Percentiles rank a stretch among this genome's conserved stretches.
These are phyloP conservation scores for Cryptococcus sp. DNA, from an alignment of 1,284 basidiomycete genomes.

Conservation along the genomic window DNA sequence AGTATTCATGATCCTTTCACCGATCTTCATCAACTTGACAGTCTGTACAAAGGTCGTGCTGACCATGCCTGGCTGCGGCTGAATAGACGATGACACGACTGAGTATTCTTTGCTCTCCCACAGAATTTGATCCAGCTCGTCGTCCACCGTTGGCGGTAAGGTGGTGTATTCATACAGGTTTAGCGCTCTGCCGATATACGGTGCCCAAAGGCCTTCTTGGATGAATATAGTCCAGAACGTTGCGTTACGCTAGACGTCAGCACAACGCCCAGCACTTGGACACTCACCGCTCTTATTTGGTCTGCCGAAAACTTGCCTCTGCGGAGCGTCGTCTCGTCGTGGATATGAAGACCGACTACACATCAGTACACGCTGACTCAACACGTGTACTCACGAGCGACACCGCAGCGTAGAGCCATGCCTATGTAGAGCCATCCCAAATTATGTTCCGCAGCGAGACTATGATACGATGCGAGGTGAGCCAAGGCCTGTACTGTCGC, in stretches of 20 bases:
- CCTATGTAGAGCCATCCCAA: constrained; percentile 35
- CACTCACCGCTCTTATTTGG: constrained; percentile 22
- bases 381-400: constrained; percentile 25
- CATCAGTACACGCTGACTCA: background rate
- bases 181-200: constrained; percentile 25
- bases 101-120: constrained; percentile 19
- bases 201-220: constrained; percentile 28
- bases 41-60: constrained; percentile 59
- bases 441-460: constrained; percentile 48
- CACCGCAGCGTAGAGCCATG: constrained; percentile 26
- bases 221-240: constrained; percentile 29
- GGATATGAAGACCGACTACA: constrained; percentile 26
- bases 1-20: constrained; percentile 61
- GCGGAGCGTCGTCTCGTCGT: constrained; percentile 16
- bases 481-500: constrained; percentile 63
- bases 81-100: constrained; percentile 4
- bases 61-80: constrained; percentile 26
- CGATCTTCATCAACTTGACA: constrained; percentile 61
- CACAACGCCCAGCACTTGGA: too few species aligned
- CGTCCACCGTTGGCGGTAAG: constrained; percentile 19
- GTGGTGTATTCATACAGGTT: constrained; percentile 26
- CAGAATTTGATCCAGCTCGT: constrained; percentile 23
- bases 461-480: constrained; percentile 63
- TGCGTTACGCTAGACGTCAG: constrained; percentile 18
- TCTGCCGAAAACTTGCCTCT: constrained; percentile 18